Percentiles rank a stretch among this genome's conserved stretches.
Conservation (phyloP, 768 basidiomycete species). For the Gymnopilus dilepis region DNA sequence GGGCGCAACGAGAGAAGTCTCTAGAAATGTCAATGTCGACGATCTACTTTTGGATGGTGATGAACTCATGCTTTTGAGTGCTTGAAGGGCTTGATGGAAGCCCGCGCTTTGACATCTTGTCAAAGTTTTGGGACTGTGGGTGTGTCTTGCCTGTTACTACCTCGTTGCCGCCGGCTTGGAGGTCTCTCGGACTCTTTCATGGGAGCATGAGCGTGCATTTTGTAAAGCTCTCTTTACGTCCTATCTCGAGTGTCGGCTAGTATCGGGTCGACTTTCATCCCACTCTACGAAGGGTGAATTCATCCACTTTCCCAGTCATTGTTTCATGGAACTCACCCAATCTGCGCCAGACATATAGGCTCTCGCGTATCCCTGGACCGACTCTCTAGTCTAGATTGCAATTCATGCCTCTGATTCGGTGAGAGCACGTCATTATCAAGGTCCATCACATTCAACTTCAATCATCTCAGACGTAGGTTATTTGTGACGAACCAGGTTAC, state of each 20-base stretch:
- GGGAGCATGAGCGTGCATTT: background rate
- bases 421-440: slow-evolving; percentile 1
- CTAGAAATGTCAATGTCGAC: slow-evolving; percentile 2
- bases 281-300: background rate
- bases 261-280: background rate
- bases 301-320: background rate
- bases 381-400: background rate
- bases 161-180: background rate
- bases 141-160: background rate
- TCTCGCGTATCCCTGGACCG: too few relatives aligned
- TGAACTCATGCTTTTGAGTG: too few relatives aligned
- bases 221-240: slow-evolving; percentile 5
- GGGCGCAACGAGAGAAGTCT: background rate
- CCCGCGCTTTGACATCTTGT: background rate
- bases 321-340: background rate
- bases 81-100: background rate
- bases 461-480: background rate
- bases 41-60: background rate
- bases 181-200: background rate
- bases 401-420: background rate
- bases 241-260: too few relatives aligned
- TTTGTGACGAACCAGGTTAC: background rate
- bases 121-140: slow-evolving; percentile 2
- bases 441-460: background rate
- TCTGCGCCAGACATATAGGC: background rate